Base-by-base conservation (phyloP, 225 moss, liverwort and hornwort genomes). In the Antitrichia curtipendula region DNA sequence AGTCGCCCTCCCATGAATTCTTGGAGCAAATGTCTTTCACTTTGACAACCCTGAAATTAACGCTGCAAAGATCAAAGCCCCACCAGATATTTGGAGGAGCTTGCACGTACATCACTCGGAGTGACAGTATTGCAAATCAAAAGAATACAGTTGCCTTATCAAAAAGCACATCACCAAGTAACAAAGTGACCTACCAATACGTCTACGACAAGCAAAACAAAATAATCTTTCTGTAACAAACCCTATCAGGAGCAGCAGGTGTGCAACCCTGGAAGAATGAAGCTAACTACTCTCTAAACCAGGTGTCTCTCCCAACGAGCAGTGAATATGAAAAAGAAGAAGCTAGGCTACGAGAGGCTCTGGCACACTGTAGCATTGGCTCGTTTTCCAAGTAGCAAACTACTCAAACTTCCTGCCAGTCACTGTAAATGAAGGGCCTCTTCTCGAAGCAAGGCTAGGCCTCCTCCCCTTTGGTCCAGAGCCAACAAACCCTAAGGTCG, bases 191-290 rank as follows among this genome's bases (percentile, higher is more conserved):
- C 80, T 84, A 90, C 86, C 70, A 81, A 80, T 90, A 88, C 90
- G 84, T 54, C 66, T 78, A 80, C 52, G 49, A 85, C 89, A 84
- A 87, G 59, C 11, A 49, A 61, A 75, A 62, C 60, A 24, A 84
- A 75, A 89, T 64, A 50, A 82, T 82, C 13, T 52, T 87, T 40
- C 60, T 50, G 68, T 81, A 63, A 86, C 23, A 80, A n/a, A 83
- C 66, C 76, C 87, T 87, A 90, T 88, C 75, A 88, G 85, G 90
- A 91, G 91, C 88, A 91, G 74, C 56, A 82, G 63, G 82, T 50
- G 68, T 86, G 90, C 88, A 93, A 84, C 84, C 91, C 89, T 70
- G 78, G 82, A 90, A 90, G 86, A 91, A 90, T 89, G 80, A 88
- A 60, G 76, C 58, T 88, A 76, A 61, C 87, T 59, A 80, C 18